phyloP scores from a whole-genome alignment of 306 rosid genomes.

The Prinsepia uniflora region DNA sequence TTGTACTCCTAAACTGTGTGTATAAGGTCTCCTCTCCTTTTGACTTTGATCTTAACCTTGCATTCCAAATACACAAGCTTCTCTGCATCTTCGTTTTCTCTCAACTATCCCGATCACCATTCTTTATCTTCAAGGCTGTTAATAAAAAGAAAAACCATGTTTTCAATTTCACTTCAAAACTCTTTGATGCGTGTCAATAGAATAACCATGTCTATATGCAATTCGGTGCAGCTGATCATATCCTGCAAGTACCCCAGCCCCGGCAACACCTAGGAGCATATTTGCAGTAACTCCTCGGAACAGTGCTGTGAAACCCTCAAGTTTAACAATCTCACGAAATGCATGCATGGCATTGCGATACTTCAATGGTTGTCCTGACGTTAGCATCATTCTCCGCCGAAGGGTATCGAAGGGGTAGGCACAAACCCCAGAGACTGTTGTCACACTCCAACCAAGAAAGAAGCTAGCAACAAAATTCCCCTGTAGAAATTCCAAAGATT shows the following conservation, averaged over 20 bases:
- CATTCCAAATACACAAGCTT: too few species aligned
- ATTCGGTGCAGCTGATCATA: constrained; percentile 74
- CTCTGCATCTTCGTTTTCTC: too few species aligned
- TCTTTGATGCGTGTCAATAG: constrained; percentile 36
- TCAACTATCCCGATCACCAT: too few species aligned
- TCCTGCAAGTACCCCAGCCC: constrained; percentile 96
- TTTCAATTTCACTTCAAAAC: constrained; percentile 40
- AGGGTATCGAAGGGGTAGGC: constrained; percentile 93
- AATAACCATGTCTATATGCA: constrained; percentile 37
- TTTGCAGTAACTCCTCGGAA: constrained; percentile 85
- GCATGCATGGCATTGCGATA: constrained; percentile 67
- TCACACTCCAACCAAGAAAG: constrained; percentile 92
- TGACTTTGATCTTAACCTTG: too few species aligned
- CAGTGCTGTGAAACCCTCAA: constrained; percentile 69
- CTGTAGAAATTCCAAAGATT: constrained; percentile 37
- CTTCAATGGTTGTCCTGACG: constrained; percentile 77
- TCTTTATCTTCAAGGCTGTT: too few species aligned
- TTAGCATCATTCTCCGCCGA: constrained; percentile 92
- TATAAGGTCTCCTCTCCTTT: too few species aligned
- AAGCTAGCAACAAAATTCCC: constrained; percentile 87
- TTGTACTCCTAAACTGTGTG: too few species aligned
- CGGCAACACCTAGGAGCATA: constrained; percentile 91
- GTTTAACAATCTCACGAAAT: constrained; percentile 60
- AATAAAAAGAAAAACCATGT: background rate
- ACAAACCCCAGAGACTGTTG: constrained; percentile 73